phyloP scores from a whole-genome alignment of 1,284 basidiomycete genomes.

The Trametes hirsuta region DNA sequence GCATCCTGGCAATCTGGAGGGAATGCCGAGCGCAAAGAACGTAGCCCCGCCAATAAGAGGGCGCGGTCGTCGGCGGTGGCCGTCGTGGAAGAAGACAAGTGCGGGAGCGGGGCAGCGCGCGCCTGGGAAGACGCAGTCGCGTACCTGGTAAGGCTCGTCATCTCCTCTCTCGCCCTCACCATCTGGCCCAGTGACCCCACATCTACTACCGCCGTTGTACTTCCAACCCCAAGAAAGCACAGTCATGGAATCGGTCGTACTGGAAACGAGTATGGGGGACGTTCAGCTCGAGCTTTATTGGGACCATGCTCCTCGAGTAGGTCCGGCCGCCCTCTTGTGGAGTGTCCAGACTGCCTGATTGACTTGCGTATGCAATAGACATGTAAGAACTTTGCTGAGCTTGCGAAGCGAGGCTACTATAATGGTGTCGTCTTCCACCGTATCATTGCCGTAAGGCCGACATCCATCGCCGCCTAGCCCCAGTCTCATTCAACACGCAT shows the following conservation, averaged over 20 bases:
- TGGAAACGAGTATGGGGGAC: conserved; percentile 89
- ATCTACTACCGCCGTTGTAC: conserved; percentile 15
- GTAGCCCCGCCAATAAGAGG: not conserved
- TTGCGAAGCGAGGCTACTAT: conserved; percentile 85
- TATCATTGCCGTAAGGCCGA: conserved; percentile 71
- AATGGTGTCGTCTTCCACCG: conserved; percentile 88
- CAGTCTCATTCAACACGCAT: not conserved
- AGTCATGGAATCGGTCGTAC: conserved; percentile 62
- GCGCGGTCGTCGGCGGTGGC: not conserved
- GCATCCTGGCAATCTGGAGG: conserved; percentile 48
- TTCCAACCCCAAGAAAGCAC: not conserved
- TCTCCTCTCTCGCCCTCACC: conserved; percentile 17
- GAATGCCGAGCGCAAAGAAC: not conserved
- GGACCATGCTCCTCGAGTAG: conserved; percentile 86
- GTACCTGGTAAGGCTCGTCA: conserved; percentile 5
- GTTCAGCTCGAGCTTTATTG: conserved; percentile 90
- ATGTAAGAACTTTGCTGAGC: conserved; percentile 91
- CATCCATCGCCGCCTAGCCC: not conserved
- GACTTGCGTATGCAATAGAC: conserved; percentile 55
- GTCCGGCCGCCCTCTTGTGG: conserved; percentile 24
- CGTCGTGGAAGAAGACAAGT: conserved; percentile 6
- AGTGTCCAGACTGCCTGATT: conserved; percentile 3
- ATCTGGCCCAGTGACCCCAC: conserved; percentile 19
- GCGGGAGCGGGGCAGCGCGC: conserved; percentile 8
- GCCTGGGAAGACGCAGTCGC: conserved; percentile 10